These are phyloP conservation scores for Cutaneotrichosporon mucoides DNA, from an alignment of 1,284 basidiomycete genomes.

Conservation along the genomic window DNA sequence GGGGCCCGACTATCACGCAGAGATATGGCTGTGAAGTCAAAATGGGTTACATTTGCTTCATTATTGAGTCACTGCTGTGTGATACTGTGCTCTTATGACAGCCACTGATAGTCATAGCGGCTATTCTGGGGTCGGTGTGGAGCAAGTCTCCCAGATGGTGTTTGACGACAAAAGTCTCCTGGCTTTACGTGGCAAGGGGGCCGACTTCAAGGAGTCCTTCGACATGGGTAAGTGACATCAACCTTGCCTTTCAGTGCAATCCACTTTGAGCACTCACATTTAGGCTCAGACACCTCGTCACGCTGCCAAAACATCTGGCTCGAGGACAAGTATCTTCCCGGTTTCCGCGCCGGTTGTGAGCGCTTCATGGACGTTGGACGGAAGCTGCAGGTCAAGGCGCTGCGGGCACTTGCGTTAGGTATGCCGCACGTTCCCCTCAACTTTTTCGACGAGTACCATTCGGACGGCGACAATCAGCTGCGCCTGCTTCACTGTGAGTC, in stretches of 20 bases:
- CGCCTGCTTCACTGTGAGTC: constrained; percentile 54
- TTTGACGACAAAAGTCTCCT: constrained; percentile 45
- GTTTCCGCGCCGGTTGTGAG: constrained; percentile 55
- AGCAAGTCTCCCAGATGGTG: constrained; percentile 39
- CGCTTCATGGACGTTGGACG: constrained; percentile 56
- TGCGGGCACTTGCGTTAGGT: constrained; percentile 57
- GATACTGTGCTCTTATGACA: no score
- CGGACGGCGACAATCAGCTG: constrained; percentile 57
- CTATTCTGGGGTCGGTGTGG: constrained; percentile 41
- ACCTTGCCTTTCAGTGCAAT: no score
- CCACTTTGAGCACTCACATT: background rate
- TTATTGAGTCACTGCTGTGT: no score
- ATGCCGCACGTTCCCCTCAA: constrained; percentile 45
- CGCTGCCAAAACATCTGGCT: constrained; percentile 60
- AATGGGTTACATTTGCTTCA: no score
- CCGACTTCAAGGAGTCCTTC: constrained; percentile 59
- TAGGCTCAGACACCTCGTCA: constrained; percentile 31
- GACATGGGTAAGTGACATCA: constrained; percentile 51
- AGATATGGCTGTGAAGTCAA: no score
- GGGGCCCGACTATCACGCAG: no score
- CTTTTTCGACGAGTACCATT: constrained; percentile 34
- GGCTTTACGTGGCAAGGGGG: constrained; percentile 46
- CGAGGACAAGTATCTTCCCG: constrained; percentile 56
- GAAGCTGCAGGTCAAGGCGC: constrained; percentile 51
- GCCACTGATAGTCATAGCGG: constrained; percentile 44